Evolutionary conservation across 805 yeast genomes (phyloP).

Genomic region (Isabelozyma gotoi): DNA sequence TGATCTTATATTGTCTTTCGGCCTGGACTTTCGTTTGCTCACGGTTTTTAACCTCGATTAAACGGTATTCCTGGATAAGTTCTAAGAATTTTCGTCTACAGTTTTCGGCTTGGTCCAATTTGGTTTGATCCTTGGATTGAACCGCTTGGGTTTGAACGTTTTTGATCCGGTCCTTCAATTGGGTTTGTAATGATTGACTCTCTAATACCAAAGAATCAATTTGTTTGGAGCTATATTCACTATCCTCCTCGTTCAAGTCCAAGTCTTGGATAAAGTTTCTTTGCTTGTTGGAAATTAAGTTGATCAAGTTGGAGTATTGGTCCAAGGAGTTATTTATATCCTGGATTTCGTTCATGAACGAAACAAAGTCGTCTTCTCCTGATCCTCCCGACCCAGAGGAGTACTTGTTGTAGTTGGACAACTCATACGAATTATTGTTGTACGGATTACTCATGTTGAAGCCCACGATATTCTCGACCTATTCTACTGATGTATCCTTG

Average conservation of each 20-base stretch:
- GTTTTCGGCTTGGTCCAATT: constrained; percentile 87
- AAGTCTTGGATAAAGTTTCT: constrained; percentile 40
- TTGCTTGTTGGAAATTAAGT: constrained; percentile 40
- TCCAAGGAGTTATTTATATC: constrained; percentile 44
- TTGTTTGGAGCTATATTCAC: constrained; percentile 67
- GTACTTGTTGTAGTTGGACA: constrained; percentile 22
- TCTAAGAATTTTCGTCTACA: constrained; percentile 81
- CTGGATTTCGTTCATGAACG: constrained; percentile 45
- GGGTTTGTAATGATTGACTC: constrained; percentile 73
- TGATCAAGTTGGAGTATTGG: constrained; percentile 38
- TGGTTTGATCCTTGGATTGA: constrained; percentile 62
- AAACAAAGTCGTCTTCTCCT: constrained; percentile 41
- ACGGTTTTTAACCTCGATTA: constrained; percentile 82
- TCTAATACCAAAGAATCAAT: constrained; percentile 76
- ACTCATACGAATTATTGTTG: constrained; percentile 23
- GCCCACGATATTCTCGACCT: not conserved
- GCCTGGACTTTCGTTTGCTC: constrained; percentile 85
- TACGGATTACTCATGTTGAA: constrained; percentile 36
- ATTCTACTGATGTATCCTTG: too few relatives aligned
- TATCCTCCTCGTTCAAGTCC: constrained; percentile 37
- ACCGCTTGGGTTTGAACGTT: constrained; percentile 69
- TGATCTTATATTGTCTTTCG: constrained; percentile 88
- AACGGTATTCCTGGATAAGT: constrained; percentile 82
- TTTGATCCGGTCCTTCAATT: constrained; percentile 75
- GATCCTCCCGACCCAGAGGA: constrained; percentile 21